A percentile compares a stretch with the other conserved stretches of the same genome.
These are phyloP conservation scores for Zangia roseola DNA, from an alignment of 768 basidiomycete genomes.

Conservation along the genomic window DNA sequence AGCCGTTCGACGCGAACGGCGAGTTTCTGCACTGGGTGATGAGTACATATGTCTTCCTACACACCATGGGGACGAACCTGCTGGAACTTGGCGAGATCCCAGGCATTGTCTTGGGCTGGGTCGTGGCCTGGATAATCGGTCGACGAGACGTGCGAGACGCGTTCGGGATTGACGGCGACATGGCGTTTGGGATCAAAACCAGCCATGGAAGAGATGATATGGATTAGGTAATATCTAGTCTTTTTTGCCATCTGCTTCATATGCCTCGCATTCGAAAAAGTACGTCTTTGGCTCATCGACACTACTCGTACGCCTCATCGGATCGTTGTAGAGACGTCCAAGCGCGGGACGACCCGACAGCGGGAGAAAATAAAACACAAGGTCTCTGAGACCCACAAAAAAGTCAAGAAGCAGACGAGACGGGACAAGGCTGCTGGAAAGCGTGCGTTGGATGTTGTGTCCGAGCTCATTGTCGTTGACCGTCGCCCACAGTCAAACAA, in stretches of 20 bases:
- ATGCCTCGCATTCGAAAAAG: slow-evolving; percentile 76
- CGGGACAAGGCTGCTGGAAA: slow-evolving; percentile 81
- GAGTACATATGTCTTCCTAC: background rate
- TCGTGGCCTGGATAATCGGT: slow-evolving; percentile 91
- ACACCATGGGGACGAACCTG: slow-evolving; percentile 54
- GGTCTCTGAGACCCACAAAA: slow-evolving; percentile 72
- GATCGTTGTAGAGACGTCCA: slow-evolving; percentile 71
- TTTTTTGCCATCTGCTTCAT: background rate
- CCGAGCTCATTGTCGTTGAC: background rate
- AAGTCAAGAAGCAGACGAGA: slow-evolving; percentile 70
- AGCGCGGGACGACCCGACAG: slow-evolving; percentile 69
- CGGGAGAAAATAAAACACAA: slow-evolving; percentile 75
- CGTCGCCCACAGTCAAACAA: slow-evolving; percentile 30
- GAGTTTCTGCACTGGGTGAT: slow-evolving; percentile 53
- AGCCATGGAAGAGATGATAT: slow-evolving; percentile 6
- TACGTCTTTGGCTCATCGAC: slow-evolving; percentile 28
- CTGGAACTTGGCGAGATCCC: slow-evolving; percentile 75
- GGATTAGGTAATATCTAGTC: slow-evolving; percentile 18
- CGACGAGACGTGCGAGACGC: slow-evolving; percentile 77
- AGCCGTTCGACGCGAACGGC: slow-evolving; percentile 73
- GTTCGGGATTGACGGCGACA: slow-evolving; percentile 68
- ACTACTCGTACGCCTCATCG: background rate
- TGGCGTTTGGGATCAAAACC: slow-evolving; percentile 47
- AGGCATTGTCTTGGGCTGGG: slow-evolving; percentile 80
- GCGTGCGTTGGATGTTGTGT: slow-evolving; percentile 44